Evolutionary conservation across 1,284 basidiomycete genomes (phyloP).

Genomic region (Pseudozyma sp.): DNA sequence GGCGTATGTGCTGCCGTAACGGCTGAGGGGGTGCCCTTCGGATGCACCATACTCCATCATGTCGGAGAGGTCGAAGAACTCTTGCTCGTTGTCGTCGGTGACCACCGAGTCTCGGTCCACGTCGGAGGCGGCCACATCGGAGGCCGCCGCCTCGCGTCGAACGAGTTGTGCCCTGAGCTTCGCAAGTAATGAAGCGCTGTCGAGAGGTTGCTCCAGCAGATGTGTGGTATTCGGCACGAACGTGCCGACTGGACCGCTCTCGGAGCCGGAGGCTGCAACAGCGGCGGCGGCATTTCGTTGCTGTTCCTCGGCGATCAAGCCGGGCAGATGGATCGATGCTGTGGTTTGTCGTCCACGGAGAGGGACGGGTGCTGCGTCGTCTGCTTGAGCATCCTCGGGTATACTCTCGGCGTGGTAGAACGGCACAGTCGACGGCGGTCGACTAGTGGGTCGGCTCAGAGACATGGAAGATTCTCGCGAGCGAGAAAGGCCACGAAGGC

Average conservation of each 20-base stretch:
- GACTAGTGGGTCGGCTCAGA: slow-evolving; percentile 41
- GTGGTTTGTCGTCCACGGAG: slow-evolving; percentile 43
- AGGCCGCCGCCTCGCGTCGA: slow-evolving; percentile 42
- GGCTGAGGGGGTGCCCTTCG: slow-evolving; percentile 33
- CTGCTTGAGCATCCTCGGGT: slow-evolving; percentile 35
- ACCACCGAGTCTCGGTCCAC: slow-evolving; percentile 29
- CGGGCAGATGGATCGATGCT: slow-evolving; percentile 42
- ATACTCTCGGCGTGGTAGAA: slow-evolving; percentile 41
- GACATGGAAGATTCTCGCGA: slow-evolving; percentile 55
- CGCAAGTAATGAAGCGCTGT: slow-evolving; percentile 42
- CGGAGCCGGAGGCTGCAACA: slow-evolving; percentile 6
- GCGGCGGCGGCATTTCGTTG: slow-evolving; percentile 41
- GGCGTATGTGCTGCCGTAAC: slow-evolving; percentile 28
- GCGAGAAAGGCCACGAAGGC: slow-evolving; percentile 51
- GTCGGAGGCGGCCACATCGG: slow-evolving; percentile 34
- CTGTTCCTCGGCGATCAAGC: slow-evolving; percentile 47
- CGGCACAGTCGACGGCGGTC: slow-evolving; percentile 45
- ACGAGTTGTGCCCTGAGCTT: slow-evolving; percentile 46
- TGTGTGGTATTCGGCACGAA: slow-evolving; percentile 26
- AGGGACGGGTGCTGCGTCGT: slow-evolving; percentile 11
- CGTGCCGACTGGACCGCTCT: not conserved
- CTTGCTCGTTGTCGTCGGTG: slow-evolving; percentile 43
- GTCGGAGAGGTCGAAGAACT: slow-evolving; percentile 59
- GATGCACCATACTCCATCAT: slow-evolving; percentile 56
- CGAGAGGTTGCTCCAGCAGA: slow-evolving; percentile 42